Conservation (phyloP, 2,329 filamentous ascomycete genomes). For the Anisogramma anomala region DNA sequence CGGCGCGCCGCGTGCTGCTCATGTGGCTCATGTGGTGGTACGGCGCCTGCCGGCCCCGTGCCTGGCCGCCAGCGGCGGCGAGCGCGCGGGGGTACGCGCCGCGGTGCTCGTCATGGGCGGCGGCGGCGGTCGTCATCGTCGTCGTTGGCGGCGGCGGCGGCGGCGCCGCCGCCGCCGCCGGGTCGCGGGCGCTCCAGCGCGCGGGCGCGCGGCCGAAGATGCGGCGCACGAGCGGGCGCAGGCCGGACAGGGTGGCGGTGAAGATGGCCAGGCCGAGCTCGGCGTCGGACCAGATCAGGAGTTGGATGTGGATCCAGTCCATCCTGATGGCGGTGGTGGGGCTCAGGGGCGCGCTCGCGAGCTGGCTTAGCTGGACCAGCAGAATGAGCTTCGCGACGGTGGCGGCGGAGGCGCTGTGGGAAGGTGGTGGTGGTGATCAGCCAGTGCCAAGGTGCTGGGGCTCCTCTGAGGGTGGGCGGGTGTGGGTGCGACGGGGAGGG, state of each 20-base stretch:
- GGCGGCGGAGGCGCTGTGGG: conserved; percentile 21
- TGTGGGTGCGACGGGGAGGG: too few relatives aligned
- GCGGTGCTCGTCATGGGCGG: too few relatives aligned
- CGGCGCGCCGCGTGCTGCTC: too few relatives aligned
- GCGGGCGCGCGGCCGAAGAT: neutral
- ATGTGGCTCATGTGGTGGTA: too few relatives aligned
- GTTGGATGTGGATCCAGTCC: conserved; percentile 20
- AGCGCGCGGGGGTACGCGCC: too few relatives aligned
- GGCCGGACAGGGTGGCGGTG: conserved; percentile 21
- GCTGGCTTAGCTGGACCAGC: conserved; percentile 20
- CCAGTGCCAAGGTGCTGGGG: too few relatives aligned
- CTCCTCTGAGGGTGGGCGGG: neutral
- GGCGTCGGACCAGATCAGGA: conserved; percentile 24
- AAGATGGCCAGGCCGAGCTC: conserved; percentile 16
- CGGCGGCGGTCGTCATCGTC: too few relatives aligned
- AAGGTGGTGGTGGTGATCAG: neutral
- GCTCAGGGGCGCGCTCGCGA: too few relatives aligned
- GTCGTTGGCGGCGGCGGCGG: too few relatives aligned
- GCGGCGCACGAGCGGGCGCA: conserved; percentile 19
- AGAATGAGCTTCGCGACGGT: conserved; percentile 25
- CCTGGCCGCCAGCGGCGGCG: too few relatives aligned
- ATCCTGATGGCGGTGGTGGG: conserved; percentile 16
- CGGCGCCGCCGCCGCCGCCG: too few relatives aligned
- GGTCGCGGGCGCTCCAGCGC: neutral
- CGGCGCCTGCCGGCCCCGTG: too few relatives aligned